Conservation (phyloP, 129 eudicot species). For the Tagetes erecta region DNA sequence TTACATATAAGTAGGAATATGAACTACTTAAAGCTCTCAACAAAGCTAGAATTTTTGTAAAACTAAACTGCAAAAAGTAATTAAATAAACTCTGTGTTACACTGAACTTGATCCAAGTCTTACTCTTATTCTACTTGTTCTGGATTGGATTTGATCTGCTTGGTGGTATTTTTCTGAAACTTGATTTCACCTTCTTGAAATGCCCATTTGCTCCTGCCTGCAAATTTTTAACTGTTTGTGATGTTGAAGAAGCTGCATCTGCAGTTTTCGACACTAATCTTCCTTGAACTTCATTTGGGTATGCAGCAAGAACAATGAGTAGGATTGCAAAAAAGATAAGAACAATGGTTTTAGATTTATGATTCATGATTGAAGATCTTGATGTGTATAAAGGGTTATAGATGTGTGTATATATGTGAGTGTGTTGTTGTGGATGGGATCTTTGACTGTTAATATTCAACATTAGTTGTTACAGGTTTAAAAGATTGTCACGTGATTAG, state of each 20-base stretch:
- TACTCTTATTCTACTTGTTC: slow-evolving; percentile 54
- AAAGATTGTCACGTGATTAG: slow-evolving; percentile 48
- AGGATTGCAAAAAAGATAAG: slow-evolving; percentile 46
- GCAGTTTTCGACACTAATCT: slow-evolving; percentile 25
- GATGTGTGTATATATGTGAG: slow-evolving; percentile 36
- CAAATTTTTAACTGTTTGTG: slow-evolving; percentile 45
- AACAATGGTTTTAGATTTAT: slow-evolving; percentile 26
- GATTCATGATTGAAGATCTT: slow-evolving; percentile 46
- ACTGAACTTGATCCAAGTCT: not conserved
- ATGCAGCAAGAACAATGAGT: slow-evolving; percentile 38
- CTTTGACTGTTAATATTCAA: slow-evolving; percentile 60
- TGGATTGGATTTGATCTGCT: slow-evolving; percentile 91
- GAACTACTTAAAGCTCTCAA: too few species aligned
- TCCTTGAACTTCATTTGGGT: slow-evolving; percentile 32
- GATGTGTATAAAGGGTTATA: slow-evolving; percentile 26
- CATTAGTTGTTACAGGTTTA: slow-evolving; percentile 40
- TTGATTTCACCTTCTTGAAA: slow-evolving; percentile 54
- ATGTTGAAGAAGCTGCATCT: slow-evolving; percentile 34
- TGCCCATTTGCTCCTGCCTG: slow-evolving; percentile 41
- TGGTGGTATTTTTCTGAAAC: slow-evolving; percentile 66
- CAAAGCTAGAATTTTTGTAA: too few species aligned
- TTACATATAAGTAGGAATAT: too few species aligned
- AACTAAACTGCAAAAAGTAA: too few species aligned
- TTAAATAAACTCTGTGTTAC: too few species aligned
- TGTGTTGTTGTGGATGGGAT: slow-evolving; percentile 47